phyloP scores from a whole-genome alignment of 2,329 filamentous ascomycete genomes.

The Arthrinium puccinioides region DNA sequence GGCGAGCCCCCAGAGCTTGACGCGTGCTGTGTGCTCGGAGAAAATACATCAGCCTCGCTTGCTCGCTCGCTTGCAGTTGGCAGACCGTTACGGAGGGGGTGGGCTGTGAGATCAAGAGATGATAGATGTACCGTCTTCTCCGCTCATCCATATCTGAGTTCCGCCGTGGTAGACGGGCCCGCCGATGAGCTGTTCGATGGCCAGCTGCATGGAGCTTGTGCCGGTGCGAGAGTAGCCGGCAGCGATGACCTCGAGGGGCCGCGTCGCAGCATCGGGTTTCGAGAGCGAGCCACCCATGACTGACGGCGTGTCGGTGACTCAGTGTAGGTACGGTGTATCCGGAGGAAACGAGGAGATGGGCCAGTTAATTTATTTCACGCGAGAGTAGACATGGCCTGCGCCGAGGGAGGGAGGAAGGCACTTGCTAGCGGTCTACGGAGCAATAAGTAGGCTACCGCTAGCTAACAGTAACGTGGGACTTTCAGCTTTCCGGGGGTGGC shows the following conservation, averaged over 20 bases:
- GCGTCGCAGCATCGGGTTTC: conserved; percentile 3
- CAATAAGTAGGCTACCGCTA: too few relatives aligned
- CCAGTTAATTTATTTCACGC: too few relatives aligned
- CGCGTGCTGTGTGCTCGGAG: background rate
- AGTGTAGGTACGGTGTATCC: too few relatives aligned
- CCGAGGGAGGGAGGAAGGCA: too few relatives aligned
- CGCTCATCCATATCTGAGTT: conserved; percentile 4
- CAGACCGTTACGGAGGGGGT: background rate
- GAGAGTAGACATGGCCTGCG: too few relatives aligned
- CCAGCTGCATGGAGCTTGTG: conserved; percentile 7
- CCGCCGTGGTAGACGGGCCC: conserved; percentile 7
- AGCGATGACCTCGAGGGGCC: conserved; percentile 6
- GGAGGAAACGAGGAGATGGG: too few relatives aligned
- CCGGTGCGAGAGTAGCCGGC: conserved; percentile 8
- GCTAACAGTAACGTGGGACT: too few relatives aligned
- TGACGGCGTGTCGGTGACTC: too few relatives aligned
- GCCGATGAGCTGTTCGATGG: conserved; percentile 4
- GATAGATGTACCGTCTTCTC: conserved; percentile 1
- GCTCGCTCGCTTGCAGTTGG: background rate
- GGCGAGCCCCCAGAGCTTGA: background rate
- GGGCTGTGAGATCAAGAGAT: too few relatives aligned
- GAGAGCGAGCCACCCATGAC: conserved; percentile 4
- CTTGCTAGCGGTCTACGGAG: too few relatives aligned
- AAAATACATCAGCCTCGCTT: background rate
- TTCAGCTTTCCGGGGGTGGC: too few relatives aligned